Evolutionary conservation across 2,329 filamentous ascomycete genomes (phyloP), one percentile per base, ranked within the genome.

Genomic region (Colletotrichum tabaci): DNA sequence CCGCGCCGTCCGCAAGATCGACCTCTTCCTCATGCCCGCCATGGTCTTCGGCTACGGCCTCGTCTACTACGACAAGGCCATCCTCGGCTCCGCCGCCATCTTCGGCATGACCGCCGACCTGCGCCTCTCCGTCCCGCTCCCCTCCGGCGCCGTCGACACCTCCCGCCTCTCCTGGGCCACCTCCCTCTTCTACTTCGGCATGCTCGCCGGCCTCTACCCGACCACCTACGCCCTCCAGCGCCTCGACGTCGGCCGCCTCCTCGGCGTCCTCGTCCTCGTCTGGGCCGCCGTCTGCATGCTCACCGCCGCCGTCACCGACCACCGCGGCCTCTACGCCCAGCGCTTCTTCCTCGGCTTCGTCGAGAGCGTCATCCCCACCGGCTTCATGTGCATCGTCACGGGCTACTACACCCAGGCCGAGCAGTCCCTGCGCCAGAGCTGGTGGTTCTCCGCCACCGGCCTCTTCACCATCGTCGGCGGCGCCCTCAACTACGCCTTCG

Each of bases 131-230:
- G 82, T 81, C 0, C 78, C 75, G 1, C 90, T 91, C 0, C 86
- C 88, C 0, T 87, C 87, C 0, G 68, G 64, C 52, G 68, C 18
- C 64, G 88, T 87, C 18, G 88, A 92, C 77, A 94, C 93, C 0
- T 86, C 88, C 0, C 87, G 93, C 13, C 87, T 95, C 38, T 91
- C 88, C 74, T 95, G 92, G 93, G 93, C 93, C 2, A 94, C 92
- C 0, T 94, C 91, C 0, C 85, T 94, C 76, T 94, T 95, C 83
- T 95, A 94, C 83, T 94, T 95, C 75, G 93, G 93, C 47, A 93
- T 93, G 91, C 85, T 95, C 2, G 90, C 88, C 0, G 93, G 93
- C 0, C 83, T 93, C 3, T 94, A 94, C 73, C 93, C 92, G 2
- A 90, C 94, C 88, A 91, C 91, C 0, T 93, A 92, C 71, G 84